Conservation (phyloP, 805 yeast species). For the Wickerhamiella lipophila region DNA sequence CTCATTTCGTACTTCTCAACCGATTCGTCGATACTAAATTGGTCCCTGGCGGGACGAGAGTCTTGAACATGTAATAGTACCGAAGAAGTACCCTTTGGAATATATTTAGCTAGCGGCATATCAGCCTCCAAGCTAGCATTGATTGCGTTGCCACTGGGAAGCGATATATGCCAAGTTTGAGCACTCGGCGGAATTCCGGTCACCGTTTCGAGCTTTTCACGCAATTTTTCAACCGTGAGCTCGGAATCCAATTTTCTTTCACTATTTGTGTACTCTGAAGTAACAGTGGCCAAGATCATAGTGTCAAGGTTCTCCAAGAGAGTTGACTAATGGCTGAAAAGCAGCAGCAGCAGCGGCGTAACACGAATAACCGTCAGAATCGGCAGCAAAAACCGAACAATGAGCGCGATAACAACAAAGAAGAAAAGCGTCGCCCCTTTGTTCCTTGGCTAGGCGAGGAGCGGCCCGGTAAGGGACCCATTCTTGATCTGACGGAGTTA, state of each 20-base stretch:
- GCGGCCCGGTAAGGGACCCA: slow-evolving; percentile 84
- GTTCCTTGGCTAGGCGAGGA: slow-evolving; percentile 33
- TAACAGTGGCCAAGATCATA: slow-evolving; percentile 20
- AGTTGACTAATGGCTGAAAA: slow-evolving; percentile 8
- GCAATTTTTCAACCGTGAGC: slow-evolving; percentile 47
- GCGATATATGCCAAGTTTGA: slow-evolving; percentile 32
- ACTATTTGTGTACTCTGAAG: slow-evolving; percentile 55
- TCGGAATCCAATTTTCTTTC: slow-evolving; percentile 51
- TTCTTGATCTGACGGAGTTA: slow-evolving; percentile 65
- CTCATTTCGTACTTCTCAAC: slow-evolving; percentile 37
- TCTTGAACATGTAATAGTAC: slow-evolving; percentile 44
- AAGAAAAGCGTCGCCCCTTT: slow-evolving; percentile 21
- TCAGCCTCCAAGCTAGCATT: slow-evolving; percentile 8
- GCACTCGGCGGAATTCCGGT: slow-evolving; percentile 58
- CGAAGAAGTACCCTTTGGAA: neutral
- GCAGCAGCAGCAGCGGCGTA: slow-evolving; percentile 17
- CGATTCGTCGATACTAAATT: slow-evolving; percentile 27
- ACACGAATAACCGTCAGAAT: slow-evolving; percentile 17
- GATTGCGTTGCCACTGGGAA: slow-evolving; percentile 13
- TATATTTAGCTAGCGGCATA: neutral
- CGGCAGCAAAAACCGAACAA: slow-evolving; percentile 12
- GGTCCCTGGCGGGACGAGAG: slow-evolving; percentile 25
- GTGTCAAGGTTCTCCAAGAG: neutral
- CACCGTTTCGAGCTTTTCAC: slow-evolving; percentile 45
- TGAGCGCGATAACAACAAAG: slow-evolving; percentile 23